Evolutionary conservation across 306 rosid species (phyloP), one percentile per base, ranked within the genome.

Genomic region (Cicer chorassanicum): DNA sequence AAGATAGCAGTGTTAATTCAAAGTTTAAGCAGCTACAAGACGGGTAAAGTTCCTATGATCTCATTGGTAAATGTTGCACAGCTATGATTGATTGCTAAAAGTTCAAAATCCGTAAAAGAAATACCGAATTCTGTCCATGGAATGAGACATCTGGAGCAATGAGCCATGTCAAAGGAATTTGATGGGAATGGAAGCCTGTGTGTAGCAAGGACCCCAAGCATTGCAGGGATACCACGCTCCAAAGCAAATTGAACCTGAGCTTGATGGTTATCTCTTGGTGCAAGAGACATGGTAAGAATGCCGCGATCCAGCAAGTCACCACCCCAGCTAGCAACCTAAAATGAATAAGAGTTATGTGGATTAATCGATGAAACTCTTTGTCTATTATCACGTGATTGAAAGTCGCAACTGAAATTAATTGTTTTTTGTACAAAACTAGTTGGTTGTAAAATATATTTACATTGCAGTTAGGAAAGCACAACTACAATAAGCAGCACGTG

Each of bases 321-420:
- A 45, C 99, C 99, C 99, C 99, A 95, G 81, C 98, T 95, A 82
- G 99, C 99, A 84, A 95, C 99, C 99, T 95, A 65, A 12, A 45
- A 77, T 64, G 44, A 18, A 55, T 9, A 29, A 70, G 55, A 42
- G 76, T 57, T 8, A 44, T 39, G 53, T 7, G 15, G 51, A 77
- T 80, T 45, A 86, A 42, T 64, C 49, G 36, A 38, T 61, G 72
- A 34, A 59, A 18, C 19, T 59, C 44, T 9, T 45, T 54, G 68
- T 50, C 72, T 8, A 11, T 29, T 8, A 11, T 29, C 71, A 59
- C 38, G n/a, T 36, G 65, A 24, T 66, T 46, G 73, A 48, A 38
- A 62, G 44, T 29, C 56, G 80, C 68, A 51, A 50, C 44, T 1
- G 40, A 50, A 51, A 75, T 51, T 40, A 76, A 67, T 45, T 16